Evolutionary conservation across 768 basidiomycete genomes (phyloP), one percentile per base, ranked within the genome.

Genomic region (Boletus insuetus): DNA sequence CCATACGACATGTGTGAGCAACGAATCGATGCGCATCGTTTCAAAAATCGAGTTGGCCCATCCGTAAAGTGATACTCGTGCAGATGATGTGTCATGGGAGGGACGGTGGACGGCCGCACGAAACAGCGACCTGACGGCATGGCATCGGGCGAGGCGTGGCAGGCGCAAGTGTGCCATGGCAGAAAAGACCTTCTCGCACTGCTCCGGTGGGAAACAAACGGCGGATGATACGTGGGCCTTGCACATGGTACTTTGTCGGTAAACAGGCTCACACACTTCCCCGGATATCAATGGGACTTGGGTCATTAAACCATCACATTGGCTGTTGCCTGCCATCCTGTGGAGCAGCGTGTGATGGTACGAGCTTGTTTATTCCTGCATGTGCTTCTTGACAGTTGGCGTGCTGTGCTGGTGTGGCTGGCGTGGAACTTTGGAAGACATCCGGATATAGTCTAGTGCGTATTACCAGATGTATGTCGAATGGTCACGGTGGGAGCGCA

Each of bases 341-440:
- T 68, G 54, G 55, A 43, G 43, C 56, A 29, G 29, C 62, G 44
- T 53, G 51, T 49, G 57, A 60, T 31, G 32, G 31, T 31, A 47
- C 22, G 35, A 60, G 50, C 22, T 42, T 50, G 68, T 61, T 65
- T 54, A 55, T 66, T 55, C 43, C 19, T 37, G 44, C 45, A 34
- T 22, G 46, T 41, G 52, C 47, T 53, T 58, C 56, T 49, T 12
- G 6, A 32, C 38, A 32, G 35, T 56, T 67, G 65, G 56, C 63
- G 32, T 65, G 66, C 63, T 66, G 63, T 65, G 66, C 42, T 20
- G 6, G 41, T 58, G 53, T 39, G 50, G 51, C 48, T 50, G 55
- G 51, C 47, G 38, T 56, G 49, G 44, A 49, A 49, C n/a, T 16
- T 29, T n/a, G 31, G 39, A 46, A 54, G 46, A 41, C 17, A 1